Base-by-base conservation (phyloP, 768 basidiomycete genomes). In the Suillus brevipes region DNA sequence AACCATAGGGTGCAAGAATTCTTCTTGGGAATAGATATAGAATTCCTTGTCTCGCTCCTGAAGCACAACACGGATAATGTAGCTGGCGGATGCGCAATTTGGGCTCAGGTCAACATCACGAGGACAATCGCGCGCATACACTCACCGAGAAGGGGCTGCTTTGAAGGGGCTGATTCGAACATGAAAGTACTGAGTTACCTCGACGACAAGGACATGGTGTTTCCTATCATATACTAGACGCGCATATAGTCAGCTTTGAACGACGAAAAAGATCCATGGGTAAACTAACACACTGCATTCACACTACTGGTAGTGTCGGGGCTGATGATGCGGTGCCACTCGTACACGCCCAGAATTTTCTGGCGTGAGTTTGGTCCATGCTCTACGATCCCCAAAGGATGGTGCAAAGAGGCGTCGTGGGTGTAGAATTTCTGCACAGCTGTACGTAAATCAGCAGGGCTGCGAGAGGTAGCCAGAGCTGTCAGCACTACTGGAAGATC, bases 301-400 rank as follows among this genome's bases (percentile, higher is more conserved):
- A 85, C 77, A n/a, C 75, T 67, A 23, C 83, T 70, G 20, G 80
- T 75, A 36, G 84, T 77, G 16, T 70, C 69, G 1, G 87, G 87
- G 12, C 85, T 87, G 69, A 89, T 69, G 28, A 88, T 77, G 47
- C 86, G 84, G 71, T 87, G 86, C 85, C 86, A 88, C 85, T 87
- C 86, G 68, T 84, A 86, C 28, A 89, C 80, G 8, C 80, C 83
- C 31, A 87, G 75, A 14, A 89, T 75, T 9, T 73, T 72, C 6
- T 85, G 81, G 59, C 86, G 79, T 16, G 86, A 87, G 59, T 79
- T 78, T 14, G 78, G 76, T 0, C 76, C 80, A 5, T 82, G 74
- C 3, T 71, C 62, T 16, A 89, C 82, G 49, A 76, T 72, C 74
- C 82, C 85, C 20, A 88, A 67, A 0, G 87, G 87, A 71, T 89